Conservation (phyloP, 805 yeast species). For the Teunomyces funiuensis region DNA sequence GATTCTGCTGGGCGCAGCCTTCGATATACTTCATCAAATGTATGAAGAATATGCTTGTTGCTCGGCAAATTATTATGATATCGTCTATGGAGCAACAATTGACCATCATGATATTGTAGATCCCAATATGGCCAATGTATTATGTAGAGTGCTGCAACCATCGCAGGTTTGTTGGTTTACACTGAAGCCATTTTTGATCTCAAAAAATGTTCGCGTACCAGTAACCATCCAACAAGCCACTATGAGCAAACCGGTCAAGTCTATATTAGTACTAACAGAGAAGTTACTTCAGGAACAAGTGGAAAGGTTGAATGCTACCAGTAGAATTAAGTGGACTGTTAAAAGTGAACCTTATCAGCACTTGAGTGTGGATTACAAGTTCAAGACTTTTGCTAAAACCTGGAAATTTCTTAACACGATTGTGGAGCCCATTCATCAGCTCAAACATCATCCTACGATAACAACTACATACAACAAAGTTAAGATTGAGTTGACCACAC, state of each 20-base stretch:
- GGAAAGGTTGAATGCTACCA: slow-evolving; percentile 3
- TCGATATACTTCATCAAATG: slow-evolving; percentile 25
- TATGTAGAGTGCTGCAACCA: slow-evolving; percentile 41
- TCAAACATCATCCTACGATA: slow-evolving; percentile 73
- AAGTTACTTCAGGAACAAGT: slow-evolving; percentile 11
- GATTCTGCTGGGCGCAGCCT: slow-evolving; percentile 19
- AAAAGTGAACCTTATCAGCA: slow-evolving; percentile 6
- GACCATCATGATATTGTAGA: slow-evolving; percentile 25
- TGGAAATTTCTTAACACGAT: slow-evolving; percentile 66
- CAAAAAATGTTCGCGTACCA: slow-evolving; percentile 2
- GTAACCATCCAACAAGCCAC: not conserved
- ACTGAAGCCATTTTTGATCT: not conserved
- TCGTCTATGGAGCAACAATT: slow-evolving; percentile 33
- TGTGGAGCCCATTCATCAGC: slow-evolving; percentile 54
- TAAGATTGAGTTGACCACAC: slow-evolving; percentile 57
- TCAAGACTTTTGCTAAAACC: slow-evolving; percentile 57
- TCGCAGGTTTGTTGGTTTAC: slow-evolving; percentile 10
- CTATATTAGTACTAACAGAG: slow-evolving; percentile 7
- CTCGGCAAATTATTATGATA: slow-evolving; percentile 33
- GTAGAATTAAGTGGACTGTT: slow-evolving; percentile 7
- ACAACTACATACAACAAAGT: slow-evolving; percentile 63
- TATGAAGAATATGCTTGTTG: slow-evolving; percentile 20
- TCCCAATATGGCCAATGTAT: slow-evolving; percentile 35
- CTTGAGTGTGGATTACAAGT: slow-evolving; percentile 38
- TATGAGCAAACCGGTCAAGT: not conserved